Base-by-base conservation (phyloP, 2,329 filamentous ascomycete species). In the Fonsecaea monophora region DNA sequence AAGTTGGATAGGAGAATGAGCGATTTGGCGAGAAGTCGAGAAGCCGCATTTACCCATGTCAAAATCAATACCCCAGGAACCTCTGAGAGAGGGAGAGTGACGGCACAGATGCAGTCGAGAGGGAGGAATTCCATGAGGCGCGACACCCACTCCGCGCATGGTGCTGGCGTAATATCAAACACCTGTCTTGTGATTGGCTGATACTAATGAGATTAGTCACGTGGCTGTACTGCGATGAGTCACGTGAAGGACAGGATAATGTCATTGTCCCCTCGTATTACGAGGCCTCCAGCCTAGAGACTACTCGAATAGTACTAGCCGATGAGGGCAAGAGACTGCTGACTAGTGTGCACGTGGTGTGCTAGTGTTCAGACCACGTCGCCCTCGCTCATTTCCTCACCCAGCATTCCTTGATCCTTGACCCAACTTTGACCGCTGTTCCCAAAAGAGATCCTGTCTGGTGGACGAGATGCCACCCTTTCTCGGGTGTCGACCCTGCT, bases 121-220 rank as follows among this genome's bases (percentile, higher is more conserved):
- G 25, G 42, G 60, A 40, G 38, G 56, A 60, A 65, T 64, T 64
- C 25, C 67, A 55, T 48, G 60, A 60, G 40, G 32, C 42, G 42
- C 48, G 50, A 37, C 37, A 40, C 34, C 18, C 45, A 50, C 18
- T 50, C 45, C 9, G 12, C 45, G 18, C 9, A 50, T 50, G 7
- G 18, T 50, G 25, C 40, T 45, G n/a, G 59, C 62, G 62, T 68
- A 68, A 68, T 65, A 55, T 58, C 35, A 63, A 70, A 69, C 64
- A 65, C 42, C 53, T 60, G 61, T 30, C 34, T 57, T 34, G 32
- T 70, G 56, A 68, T 68, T 70, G 64, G 68, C 30, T 15, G 59
- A 18, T 30, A 50, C 4, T 10, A 32, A n/a, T 21, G 6, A 32
- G 1, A 2, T 5, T 15, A 1, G 9, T 66, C 60, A 65, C 62